Evolutionary conservation across 257 asterid genomes (phyloP).

Genomic region (Forsythia suspensa): DNA sequence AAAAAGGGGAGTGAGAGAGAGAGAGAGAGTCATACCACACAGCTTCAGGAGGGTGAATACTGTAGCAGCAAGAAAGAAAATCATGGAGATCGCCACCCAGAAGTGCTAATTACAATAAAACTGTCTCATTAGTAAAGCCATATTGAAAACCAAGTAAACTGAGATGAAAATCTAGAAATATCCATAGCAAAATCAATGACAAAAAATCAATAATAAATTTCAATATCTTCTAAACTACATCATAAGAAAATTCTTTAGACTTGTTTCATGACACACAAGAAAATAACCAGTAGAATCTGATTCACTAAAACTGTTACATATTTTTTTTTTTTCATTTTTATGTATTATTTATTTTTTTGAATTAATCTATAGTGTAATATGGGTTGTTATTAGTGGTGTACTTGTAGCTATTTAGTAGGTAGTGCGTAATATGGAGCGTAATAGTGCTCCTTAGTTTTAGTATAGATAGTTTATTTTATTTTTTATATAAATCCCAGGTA

Average conservation of each 20-base stretch:
- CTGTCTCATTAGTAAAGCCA: conserved; percentile 23
- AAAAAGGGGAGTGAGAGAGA: conserved; percentile 1
- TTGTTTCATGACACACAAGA: neutral
- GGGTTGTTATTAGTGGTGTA: too few relatives aligned
- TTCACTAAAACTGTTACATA: neutral
- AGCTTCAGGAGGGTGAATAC: conserved; percentile 93
- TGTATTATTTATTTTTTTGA: too few relatives aligned
- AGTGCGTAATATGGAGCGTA: neutral
- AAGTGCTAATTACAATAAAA: conserved; percentile 68
- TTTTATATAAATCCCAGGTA: neutral
- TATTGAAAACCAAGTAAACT: conserved; percentile 2
- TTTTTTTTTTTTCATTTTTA: too few relatives aligned
- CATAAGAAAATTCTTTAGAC: neutral
- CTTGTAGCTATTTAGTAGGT: too few relatives aligned
- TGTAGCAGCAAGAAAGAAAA: conserved; percentile 94
- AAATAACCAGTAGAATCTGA: neutral
- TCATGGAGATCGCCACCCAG: conserved; percentile 99
- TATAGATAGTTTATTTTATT: too few relatives aligned
- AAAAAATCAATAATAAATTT: conserved; percentile 4
- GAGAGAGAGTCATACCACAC: conserved; percentile 55
- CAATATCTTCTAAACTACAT: neutral
- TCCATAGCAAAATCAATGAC: neutral
- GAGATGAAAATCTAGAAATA: conserved; percentile 11
- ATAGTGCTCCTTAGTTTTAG: neutral
- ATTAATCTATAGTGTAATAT: too few relatives aligned